Base-by-base conservation (phyloP, 305 asterid genomes). In the Plantago lanceolata region DNA sequence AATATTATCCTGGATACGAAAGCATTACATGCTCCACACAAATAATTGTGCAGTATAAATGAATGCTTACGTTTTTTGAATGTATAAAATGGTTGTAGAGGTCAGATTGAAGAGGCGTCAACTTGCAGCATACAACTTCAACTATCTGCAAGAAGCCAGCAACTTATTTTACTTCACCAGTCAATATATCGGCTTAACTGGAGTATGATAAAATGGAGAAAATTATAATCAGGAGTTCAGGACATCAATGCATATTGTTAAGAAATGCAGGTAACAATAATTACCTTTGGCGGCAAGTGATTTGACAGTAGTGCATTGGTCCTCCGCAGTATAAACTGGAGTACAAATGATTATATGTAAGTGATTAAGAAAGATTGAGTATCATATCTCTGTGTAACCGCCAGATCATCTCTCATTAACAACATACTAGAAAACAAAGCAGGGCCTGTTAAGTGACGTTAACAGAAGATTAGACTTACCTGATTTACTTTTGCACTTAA, bases 251-350 rank as follows among this genome's bases (percentile, higher is more conserved):
- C n/a, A n/a, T n/a, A 40, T 24, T 21, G 55, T 59, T 21, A 48
- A 62, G 19, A 18, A 45, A 50, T 60, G 62, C 17, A 47, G 68
- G 59, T 54, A 64, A 66, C 26, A 16, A 68, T 51, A 19, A 68
- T 74, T 85, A 93, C 99, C 99, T 93, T 93, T 16, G 99, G 99
- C 28, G 99, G 99, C 74, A 93, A 84, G 88, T 93, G 99, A 75
- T 90, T 93, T 33, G 97, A 93, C 47, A 90, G 78, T 62, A 93
- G 76, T 15, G 95, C 82, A 81, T 90, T 93, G 65, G 97, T 93
- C 91, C 99, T 85, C 82, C 99, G 84, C 81, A 93, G 74, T 77
- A 90, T 87, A 77, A 90, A 93, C 97, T 90, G 96, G 70, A 79
- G 78, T 29, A 63, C 54, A 59, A 75, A n/a, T n/a, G n/a, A n/a